Percentiles rank a stretch among this genome's conserved stretches.
Conservation (phyloP, 192 early-diverging fungal genomes). For the Thamnidium elegans region DNA sequence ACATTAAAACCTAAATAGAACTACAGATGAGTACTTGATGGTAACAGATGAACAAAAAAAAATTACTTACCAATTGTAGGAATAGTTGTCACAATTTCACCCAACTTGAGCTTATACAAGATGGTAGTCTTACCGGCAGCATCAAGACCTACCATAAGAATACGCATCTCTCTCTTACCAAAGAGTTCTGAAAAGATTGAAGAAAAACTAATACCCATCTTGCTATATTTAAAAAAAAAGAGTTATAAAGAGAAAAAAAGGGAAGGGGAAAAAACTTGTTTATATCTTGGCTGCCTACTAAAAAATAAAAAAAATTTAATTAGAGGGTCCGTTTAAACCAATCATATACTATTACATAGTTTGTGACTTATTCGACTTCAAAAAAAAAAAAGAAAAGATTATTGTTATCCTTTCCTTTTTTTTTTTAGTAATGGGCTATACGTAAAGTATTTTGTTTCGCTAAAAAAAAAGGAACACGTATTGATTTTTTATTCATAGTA, state of each 20-base stretch:
- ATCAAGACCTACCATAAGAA: conserved; percentile 92
- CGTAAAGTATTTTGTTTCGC: conserved; percentile 11
- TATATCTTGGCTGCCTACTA: not conserved
- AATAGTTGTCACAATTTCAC: conserved; percentile 98
- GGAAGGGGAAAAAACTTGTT: not conserved
- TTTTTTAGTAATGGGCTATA: conserved; percentile 3
- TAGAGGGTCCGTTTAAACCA: too few species aligned
- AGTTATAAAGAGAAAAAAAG: not conserved
- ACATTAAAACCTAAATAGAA: conserved; percentile 86
- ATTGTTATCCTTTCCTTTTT: too few species aligned
- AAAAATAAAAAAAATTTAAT: not conserved
- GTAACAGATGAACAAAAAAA: not conserved
- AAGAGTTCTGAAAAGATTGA: conserved; percentile 72
- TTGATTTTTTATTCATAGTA: conserved; percentile 24
- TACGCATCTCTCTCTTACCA: conserved; percentile 94
- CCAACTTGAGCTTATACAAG: conserved; percentile 97
- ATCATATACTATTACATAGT: too few species aligned
- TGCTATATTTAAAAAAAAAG: not conserved
- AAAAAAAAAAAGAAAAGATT: too few species aligned
- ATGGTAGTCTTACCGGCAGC: conserved; percentile 98
- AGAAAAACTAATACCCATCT: conserved; percentile 87
- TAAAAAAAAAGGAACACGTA: not conserved
- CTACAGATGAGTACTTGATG: not conserved
- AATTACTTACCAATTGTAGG: conserved; percentile 87
- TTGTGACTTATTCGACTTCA: too few species aligned